These are phyloP conservation scores for Boletus subparvulus DNA, from an alignment of 768 basidiomycete genomes.

Conservation along the genomic window DNA sequence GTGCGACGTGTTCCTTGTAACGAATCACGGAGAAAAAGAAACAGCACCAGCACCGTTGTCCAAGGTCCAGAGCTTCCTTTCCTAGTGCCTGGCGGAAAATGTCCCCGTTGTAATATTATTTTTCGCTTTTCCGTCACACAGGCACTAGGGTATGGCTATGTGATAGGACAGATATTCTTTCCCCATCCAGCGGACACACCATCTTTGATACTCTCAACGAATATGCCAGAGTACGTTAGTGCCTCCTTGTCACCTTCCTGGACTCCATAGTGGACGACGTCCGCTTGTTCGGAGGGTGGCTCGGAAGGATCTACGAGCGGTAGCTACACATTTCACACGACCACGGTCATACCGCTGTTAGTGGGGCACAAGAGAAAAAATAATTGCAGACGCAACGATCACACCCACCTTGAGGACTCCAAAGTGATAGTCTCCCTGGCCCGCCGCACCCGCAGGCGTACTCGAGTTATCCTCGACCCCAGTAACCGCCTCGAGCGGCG, in stretches of 20 bases:
- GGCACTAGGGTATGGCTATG: background rate
- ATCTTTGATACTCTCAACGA: constrained; percentile 44
- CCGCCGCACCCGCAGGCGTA: constrained; percentile 39
- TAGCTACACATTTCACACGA: constrained; percentile 37
- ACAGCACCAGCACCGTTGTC: no score
- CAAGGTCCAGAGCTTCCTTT: background rate
- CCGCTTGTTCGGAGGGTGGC: constrained; percentile 44
- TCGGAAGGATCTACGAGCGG: constrained; percentile 51
- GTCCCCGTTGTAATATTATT: no score
- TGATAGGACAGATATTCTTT: constrained; percentile 9
- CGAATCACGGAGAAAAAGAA: no score
- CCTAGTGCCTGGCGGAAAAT: no score
- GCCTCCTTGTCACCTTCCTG: constrained; percentile 59
- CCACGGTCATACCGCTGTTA: background rate
- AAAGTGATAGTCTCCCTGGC: constrained; percentile 61
- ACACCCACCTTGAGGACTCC: constrained; percentile 54
- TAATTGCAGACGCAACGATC: background rate
- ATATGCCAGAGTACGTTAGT: constrained; percentile 56
- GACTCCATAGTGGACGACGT: constrained; percentile 58
- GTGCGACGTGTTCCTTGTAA: background rate
- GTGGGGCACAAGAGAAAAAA: background rate
- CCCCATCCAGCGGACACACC: constrained; percentile 40
- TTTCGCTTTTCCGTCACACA: no score
- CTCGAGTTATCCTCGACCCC: constrained; percentile 42
- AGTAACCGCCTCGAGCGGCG: constrained; percentile 43